Conservation (phyloP, 2,329 filamentous ascomycete species). For the Bertia moriformis region DNA sequence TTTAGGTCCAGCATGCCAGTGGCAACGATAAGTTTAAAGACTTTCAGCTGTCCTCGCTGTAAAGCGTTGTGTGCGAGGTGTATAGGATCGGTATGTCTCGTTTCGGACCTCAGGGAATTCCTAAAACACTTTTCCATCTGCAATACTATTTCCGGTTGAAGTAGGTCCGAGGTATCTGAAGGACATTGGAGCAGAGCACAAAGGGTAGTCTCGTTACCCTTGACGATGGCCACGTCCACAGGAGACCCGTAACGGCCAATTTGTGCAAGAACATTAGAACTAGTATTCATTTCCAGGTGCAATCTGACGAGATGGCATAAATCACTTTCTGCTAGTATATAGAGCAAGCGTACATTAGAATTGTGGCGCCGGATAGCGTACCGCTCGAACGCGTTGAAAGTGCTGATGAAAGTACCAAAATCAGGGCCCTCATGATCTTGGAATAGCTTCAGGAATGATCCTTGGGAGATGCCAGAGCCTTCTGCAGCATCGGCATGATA, state of each 20-base stretch:
- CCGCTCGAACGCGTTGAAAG: background rate
- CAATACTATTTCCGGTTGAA: background rate
- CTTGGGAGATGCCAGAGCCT: background rate
- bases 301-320: background rate
- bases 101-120: too few relatives aligned
- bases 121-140: background rate
- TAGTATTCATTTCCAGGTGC: background rate
- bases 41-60: too few relatives aligned
- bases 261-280: background rate
- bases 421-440: too few relatives aligned
- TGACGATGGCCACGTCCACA: background rate
- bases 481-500: constrained; percentile 1
- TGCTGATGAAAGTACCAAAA: background rate
- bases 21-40: too few relatives aligned
- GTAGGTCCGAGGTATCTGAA: background rate
- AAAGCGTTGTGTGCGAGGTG: too few relatives aligned
- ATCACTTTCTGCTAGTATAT: background rate
- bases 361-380: background rate
- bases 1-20: too few relatives aligned
- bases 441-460: background rate
- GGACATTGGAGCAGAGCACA: background rate
- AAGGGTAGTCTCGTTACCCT: background rate
- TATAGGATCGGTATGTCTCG: too few relatives aligned
- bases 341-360: background rate
- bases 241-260: background rate